Conservation (phyloP, 371 early-diverging fungal species). For the Saksenaea oblongispora region DNA sequence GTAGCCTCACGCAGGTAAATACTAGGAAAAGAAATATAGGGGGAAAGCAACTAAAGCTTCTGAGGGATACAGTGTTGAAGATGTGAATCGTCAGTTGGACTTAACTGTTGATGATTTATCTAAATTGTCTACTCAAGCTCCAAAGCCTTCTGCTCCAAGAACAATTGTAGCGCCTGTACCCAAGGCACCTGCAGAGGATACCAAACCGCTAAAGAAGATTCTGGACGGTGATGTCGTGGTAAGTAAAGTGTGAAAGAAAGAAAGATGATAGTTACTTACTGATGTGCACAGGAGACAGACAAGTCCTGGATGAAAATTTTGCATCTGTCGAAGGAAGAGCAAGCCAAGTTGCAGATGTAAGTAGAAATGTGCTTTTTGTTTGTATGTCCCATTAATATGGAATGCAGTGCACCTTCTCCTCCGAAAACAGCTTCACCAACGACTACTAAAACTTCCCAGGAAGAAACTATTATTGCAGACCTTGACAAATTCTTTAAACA, state of each 20-base stretch:
- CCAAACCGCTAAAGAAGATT: constrained; percentile 21
- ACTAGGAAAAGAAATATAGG: neutral
- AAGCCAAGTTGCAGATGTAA: constrained; percentile 56
- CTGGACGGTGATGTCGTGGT: constrained; percentile 17
- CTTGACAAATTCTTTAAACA: constrained; percentile 48
- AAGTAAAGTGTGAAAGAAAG: neutral
- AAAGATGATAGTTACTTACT: neutral
- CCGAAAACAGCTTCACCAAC: constrained; percentile 15
- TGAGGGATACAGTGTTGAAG: neutral
- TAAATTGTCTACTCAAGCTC: neutral
- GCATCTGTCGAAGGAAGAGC: constrained; percentile 63
- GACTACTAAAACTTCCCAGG: constrained; percentile 35
- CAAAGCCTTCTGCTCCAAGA: neutral
- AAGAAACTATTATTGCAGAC: constrained; percentile 50
- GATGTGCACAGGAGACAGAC: constrained; percentile 23
- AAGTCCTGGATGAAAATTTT: constrained; percentile 71
- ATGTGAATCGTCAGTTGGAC: neutral
- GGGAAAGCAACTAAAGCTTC: neutral
- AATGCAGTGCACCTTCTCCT: constrained; percentile 3
- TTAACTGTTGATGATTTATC: neutral
- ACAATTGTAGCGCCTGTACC: neutral
- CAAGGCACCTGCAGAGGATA: constrained; percentile 1
- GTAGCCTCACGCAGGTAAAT: neutral
- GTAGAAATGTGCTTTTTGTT: neutral
- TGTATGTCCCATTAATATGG: neutral